Conservation (phyloP, 108 stramenopile genomes). For the Cyclotella choctawhatcheeana region DNA sequence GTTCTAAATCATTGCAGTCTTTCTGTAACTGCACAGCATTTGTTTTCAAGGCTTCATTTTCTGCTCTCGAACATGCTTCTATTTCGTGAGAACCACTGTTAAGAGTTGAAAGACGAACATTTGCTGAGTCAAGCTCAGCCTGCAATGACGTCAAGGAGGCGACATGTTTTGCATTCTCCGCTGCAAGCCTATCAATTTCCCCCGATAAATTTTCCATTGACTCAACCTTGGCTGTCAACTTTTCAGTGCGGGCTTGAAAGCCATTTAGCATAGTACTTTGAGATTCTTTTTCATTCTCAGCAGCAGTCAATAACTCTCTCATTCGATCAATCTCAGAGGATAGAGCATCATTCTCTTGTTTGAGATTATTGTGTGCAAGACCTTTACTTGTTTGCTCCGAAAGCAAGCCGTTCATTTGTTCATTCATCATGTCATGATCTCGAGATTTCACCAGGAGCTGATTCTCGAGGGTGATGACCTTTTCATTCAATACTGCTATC, state of each 20-base stretch:
- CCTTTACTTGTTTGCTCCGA: slow-evolving; percentile 10
- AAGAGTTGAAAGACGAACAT: slow-evolving; percentile 13
- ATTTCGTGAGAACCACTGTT: not conserved
- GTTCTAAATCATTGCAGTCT: slow-evolving; percentile 15
- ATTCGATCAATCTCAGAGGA: slow-evolving; percentile 24
- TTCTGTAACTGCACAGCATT: slow-evolving; percentile 20
- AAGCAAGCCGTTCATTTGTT: slow-evolving; percentile 11
- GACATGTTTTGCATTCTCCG: slow-evolving; percentile 34
- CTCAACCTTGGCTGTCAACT: slow-evolving; percentile 38
- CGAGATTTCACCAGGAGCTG: not conserved
- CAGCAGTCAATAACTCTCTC: slow-evolving; percentile 9
- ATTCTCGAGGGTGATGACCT: slow-evolving; percentile 7
- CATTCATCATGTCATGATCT: slow-evolving; percentile 27
- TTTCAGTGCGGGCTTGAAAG: slow-evolving; percentile 25
- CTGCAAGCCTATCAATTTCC: slow-evolving; percentile 34
- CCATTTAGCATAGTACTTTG: slow-evolving; percentile 22
- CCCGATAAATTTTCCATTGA: slow-evolving; percentile 28
- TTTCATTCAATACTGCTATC: not conserved
- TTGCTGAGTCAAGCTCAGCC: slow-evolving; percentile 29
- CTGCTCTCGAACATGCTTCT: slow-evolving; percentile 18
- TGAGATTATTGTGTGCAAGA: slow-evolving; percentile 11
- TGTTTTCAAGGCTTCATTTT: slow-evolving; percentile 26
- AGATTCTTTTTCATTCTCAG: slow-evolving; percentile 41
- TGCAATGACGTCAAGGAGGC: slow-evolving; percentile 30
- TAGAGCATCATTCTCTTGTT: slow-evolving; percentile 26